Evolutionary conservation across 75 land plant species (phyloP).

Genomic region (Sequoia sempervirens): DNA sequence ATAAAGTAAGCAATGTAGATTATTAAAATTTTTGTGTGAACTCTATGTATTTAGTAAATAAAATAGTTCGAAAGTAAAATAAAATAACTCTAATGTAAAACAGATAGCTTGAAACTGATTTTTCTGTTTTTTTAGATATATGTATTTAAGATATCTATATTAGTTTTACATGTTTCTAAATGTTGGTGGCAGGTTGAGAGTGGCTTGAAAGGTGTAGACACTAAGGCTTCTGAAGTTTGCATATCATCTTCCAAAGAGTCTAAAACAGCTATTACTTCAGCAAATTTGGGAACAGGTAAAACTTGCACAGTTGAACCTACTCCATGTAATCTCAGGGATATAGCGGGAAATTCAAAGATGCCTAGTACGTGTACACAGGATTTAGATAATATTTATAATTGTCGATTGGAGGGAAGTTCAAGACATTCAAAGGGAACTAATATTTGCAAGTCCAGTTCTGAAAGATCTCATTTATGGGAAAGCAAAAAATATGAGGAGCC

Average conservation of each 20-base stretch:
- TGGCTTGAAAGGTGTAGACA: background rate
- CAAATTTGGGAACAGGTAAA: background rate
- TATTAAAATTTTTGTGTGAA: too few species aligned
- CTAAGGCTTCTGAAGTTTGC: background rate
- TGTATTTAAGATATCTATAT: too few species aligned
- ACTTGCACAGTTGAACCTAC: background rate
- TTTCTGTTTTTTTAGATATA: too few species aligned
- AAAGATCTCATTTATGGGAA: constrained; percentile 11
- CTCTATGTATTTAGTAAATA: too few species aligned
- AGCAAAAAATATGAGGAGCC: constrained; percentile 24
- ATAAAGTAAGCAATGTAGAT: too few species aligned
- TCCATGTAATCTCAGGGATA: background rate
- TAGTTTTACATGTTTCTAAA: background rate
- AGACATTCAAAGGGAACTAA: constrained; percentile 10
- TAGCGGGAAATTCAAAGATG: background rate
- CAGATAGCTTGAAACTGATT: too few species aligned
- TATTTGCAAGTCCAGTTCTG: background rate
- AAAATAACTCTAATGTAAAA: too few species aligned
- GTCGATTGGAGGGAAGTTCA: background rate
- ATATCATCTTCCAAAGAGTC: background rate
- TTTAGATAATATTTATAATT: background rate
- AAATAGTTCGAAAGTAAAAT: too few species aligned
- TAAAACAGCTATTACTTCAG: background rate
- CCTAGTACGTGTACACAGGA: background rate
- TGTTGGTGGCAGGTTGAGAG: background rate